Base-by-base conservation (phyloP, 345 rosid species). In the Corchorus olitorius region DNA sequence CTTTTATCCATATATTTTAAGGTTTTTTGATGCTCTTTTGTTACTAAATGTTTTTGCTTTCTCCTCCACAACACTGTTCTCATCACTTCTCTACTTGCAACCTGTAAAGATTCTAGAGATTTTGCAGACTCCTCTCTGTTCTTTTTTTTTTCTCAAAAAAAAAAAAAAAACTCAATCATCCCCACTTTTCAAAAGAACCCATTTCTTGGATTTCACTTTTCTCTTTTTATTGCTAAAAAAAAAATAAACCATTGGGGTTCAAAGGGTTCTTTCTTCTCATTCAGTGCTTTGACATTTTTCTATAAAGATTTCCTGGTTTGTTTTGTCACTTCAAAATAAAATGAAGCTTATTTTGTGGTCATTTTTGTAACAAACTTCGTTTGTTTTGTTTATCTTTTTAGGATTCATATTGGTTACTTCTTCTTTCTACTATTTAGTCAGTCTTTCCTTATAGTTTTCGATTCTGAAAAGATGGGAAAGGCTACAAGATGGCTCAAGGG, bases 401-500 rank as follows among this genome's bases (percentile, higher is more conserved):
- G 72, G 72, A 22, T 48, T 22, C 27, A 13, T 19, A 43, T 63
- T 61, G 50, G 52, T 50, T 58, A 64, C 64, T 61, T 20, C 49
- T 76, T 65, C 73, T 53, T 53, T 5, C 60, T 6, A 55, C 60
- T 55, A 13, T n/a, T 41, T 17, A 50, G 50, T 49, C 27, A 27
- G 27, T 27, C 27, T 54, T 62, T 49, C 58, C 56, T 70, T 74
- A 22, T 27, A 27, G 27, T 0, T 62, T 74, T 76, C 59, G 37
- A 60, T 11, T 46, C 56, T 45, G 46, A 11, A 62, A 73, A 61
- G 56, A 92, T 94, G 97, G 97, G 93, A 0, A 89, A 81, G 82
- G 91, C 87, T 55, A 37, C 85, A 5, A 90, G 87, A 81, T 94
- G 98, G 97, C 72, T 91, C n/a, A 94, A 87, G 81, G 83, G 93